A percentile compares a stretch with the other conserved stretches of the same genome.
Evolutionary conservation across 306 rosid species (phyloP).

Genomic region (Cucurbita moschata): DNA sequence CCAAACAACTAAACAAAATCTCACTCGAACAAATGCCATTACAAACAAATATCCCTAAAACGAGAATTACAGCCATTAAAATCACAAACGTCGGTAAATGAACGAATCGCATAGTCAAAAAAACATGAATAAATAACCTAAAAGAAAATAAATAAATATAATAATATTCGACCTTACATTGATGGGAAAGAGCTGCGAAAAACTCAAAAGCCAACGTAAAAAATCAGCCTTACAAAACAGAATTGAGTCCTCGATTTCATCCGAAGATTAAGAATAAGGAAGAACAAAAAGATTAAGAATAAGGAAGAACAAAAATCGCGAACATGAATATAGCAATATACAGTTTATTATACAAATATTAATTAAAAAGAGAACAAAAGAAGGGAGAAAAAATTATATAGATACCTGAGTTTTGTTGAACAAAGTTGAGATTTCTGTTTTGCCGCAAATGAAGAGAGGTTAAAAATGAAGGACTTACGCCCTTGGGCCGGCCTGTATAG

Average conservation of each 20-base stretch:
- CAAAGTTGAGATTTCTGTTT: background rate
- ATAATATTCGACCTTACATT: background rate
- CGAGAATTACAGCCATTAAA: background rate
- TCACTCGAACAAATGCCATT: background rate
- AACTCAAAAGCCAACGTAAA: background rate
- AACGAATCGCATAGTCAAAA: background rate
- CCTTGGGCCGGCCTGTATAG: no score
- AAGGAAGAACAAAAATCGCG: background rate
- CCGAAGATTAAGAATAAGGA: background rate
- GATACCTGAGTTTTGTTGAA: conserved; percentile 8
- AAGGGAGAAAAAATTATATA: background rate
- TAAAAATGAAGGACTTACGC: background rate
- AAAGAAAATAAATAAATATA: background rate
- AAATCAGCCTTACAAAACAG: background rate
- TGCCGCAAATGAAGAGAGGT: conserved; percentile 1
- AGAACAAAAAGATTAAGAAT: background rate
- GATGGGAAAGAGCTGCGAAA: background rate
- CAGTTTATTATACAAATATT: background rate
- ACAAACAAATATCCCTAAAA: background rate
- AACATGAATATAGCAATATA: background rate
- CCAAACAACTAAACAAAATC: background rate
- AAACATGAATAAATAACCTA: background rate
- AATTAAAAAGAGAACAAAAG: background rate
- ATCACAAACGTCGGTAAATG: background rate
- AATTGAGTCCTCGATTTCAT: background rate